A percentile compares a stretch with the other conserved stretches of the same genome.
Conservation (phyloP, 192 early-diverging fungal species). For the Podila verticillata region DNA sequence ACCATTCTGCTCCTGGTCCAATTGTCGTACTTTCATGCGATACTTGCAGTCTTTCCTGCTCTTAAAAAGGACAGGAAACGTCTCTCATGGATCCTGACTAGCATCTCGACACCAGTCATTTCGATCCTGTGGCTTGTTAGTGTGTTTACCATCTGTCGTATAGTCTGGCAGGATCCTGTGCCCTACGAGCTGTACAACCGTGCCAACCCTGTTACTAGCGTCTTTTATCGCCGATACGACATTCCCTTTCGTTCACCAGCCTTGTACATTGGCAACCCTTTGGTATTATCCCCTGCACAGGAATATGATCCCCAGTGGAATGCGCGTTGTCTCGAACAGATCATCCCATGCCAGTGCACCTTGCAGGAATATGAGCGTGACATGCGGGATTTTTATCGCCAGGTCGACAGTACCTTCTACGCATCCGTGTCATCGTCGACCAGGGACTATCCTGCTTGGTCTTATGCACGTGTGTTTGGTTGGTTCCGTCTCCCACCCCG, state of each 20-base stretch:
- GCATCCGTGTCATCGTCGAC: background rate
- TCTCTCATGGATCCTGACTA: background rate
- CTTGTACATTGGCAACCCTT: background rate
- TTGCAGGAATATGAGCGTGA: background rate
- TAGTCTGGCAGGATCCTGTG: background rate
- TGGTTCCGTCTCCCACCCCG: background rate
- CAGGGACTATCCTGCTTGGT: background rate
- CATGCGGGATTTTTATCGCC: background rate
- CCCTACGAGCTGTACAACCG: background rate
- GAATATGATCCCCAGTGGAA: background rate
- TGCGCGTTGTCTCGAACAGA: background rate
- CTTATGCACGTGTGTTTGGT: background rate
- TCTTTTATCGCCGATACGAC: background rate
- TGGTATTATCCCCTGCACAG: background rate
- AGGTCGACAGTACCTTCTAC: background rate
- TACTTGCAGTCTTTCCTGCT: background rate
- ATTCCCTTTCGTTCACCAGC: background rate
- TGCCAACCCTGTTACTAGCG: background rate
- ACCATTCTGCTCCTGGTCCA: background rate
- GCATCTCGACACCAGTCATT: background rate
- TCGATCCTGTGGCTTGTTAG: background rate
- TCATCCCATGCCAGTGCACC: conserved; percentile 2
- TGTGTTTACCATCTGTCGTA: background rate
- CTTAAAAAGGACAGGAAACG: background rate
- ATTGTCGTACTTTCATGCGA: background rate